Evolutionary conservation across 1,284 basidiomycete genomes (phyloP).

Genomic region (Psilocybe mexicana): DNA sequence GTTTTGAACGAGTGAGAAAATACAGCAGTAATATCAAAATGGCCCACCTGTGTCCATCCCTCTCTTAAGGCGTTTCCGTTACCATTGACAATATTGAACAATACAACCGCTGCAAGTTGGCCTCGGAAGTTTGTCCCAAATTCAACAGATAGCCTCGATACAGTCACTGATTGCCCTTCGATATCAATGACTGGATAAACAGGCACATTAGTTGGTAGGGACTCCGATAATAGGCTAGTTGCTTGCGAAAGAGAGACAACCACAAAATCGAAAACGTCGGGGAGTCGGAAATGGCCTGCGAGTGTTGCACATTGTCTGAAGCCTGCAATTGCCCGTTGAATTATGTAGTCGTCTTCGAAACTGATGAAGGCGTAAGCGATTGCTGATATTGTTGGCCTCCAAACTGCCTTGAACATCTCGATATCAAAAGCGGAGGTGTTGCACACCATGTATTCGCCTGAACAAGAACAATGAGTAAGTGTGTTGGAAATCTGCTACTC

Average conservation of each 20-base stretch:
- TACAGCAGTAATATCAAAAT: not conserved
- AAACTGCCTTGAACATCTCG: conserved; percentile 90
- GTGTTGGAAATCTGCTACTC: conserved; percentile 5
- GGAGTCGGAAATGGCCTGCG: conserved; percentile 85
- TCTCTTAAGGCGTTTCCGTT: conserved; percentile 94
- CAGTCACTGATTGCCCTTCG: conserved; percentile 87
- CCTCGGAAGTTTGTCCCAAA: conserved; percentile 97
- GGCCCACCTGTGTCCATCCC: conserved; percentile 85
- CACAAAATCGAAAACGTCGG: conserved; percentile 96
- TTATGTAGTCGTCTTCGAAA: conserved; percentile 95
- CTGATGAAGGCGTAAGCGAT: conserved; percentile 93
- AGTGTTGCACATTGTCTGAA: conserved; percentile 96
- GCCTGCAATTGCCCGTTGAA: conserved; percentile 92
- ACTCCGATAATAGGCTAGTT: conserved; percentile 79
- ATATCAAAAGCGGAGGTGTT: conserved; percentile 83
- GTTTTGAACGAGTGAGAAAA: not conserved
- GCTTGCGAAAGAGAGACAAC: conserved; percentile 91
- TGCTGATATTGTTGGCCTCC: conserved; percentile 90
- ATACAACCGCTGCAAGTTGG: conserved; percentile 94
- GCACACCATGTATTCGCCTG: conserved; percentile 79
- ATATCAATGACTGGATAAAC: conserved; percentile 91
- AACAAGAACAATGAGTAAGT: conserved; percentile 1
- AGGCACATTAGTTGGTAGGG: conserved; percentile 69
- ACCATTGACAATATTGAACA: conserved; percentile 98
- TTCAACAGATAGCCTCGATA: conserved; percentile 89